Evolutionary conservation across 1,284 basidiomycete species (phyloP), one percentile per base, ranked within the genome.

Genomic region (Rhodotorula mucilaginosa): DNA sequence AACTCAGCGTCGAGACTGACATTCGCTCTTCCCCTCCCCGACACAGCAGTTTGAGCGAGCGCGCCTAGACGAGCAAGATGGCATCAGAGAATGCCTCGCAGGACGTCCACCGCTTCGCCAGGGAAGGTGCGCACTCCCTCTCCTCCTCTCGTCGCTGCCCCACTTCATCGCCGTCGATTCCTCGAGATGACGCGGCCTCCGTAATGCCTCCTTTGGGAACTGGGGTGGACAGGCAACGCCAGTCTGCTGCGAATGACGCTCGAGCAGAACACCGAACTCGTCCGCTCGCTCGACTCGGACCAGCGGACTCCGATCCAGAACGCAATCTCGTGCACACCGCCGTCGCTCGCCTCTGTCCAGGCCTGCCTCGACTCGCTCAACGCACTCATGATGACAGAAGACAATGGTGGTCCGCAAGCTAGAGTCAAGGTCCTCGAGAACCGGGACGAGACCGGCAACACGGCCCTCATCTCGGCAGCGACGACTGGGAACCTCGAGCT

Each of bases 251-350:
- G 71, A 2, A 61, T 70, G 46, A 67, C 68, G 0, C 49, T 76
- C 7, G 51, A 67, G 13, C 52, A 67, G 2, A 61, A 72, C 44
- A 68, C 71, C 4, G 46, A 63, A 2, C 61, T 74, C 5, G 61
- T 76, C n/a, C 39, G 64, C 34, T 58, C 61, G 21, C 54, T 70
- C 60, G 75, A 78, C 65, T 44, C 70, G 5, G 93, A 96, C 80
- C 89, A 87, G n/a, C 84, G 93, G 46, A 93, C 93, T 2, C 87
- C 93, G 5, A 83, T 97, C 18, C 94, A 97, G 79, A 94, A 92
- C 91, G 91, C 92, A 66, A 88, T 92, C 16, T 89, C 90, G 5
- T 87, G 87, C 16, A 87, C 79, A 15, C 73, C 69, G 10, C 69
- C 71, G 1, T 87, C 88, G 56, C 82, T 88, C 58, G 88, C 90